Base-by-base conservation (phyloP, 768 basidiomycete species). In the Lactarius vividus region DNA sequence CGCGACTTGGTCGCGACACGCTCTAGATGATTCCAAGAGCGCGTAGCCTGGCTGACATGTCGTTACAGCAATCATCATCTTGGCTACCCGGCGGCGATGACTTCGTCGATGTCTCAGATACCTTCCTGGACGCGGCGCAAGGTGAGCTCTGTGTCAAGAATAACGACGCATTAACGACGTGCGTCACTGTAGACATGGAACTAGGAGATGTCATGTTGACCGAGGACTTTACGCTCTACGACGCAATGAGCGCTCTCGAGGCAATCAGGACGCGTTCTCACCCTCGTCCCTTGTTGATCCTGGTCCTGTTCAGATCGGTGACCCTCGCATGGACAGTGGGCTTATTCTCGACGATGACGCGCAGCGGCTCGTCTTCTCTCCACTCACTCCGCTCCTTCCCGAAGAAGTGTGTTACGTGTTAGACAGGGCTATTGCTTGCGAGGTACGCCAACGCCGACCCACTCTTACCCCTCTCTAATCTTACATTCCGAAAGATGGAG, bases 161-260 rank as follows among this genome's bases (percentile, higher is more conserved):
- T 31, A 64, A 16, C 9, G 20, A 39, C 28, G 53, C 29, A 29
- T 39, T 26, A 64, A 64, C 28, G 28, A 28, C 18, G 8, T 29
- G 52, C 29, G 9, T 44, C 20, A n/a, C 42, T 29, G 5, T 58
- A 84, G 92, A 85, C 49, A 85, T 96, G 84, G 79, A 82, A 35
- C 77, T 82, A 0, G 86, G 85, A 15, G 80, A 81, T 42, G 77
- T 94, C 64, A 66, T 94, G 7, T 81, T 92, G 39, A 86, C 85
- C 71, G 83, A 87, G 0, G 85, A 83, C 35, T 89, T 93, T 70
- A 84, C 85, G 20, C 79, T 96, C 56, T 83, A 88, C 67, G 95
- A 98, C 67, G 88, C 93, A n/a, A 96, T 98, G 94, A 91, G 90
- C 71, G 91, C 93, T 16, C 86, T 97, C 62, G 91, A 95, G 84